These are phyloP conservation scores for Xerocomus spinulosus DNA, from an alignment of 768 basidiomycete species.

Conservation along the genomic window DNA sequence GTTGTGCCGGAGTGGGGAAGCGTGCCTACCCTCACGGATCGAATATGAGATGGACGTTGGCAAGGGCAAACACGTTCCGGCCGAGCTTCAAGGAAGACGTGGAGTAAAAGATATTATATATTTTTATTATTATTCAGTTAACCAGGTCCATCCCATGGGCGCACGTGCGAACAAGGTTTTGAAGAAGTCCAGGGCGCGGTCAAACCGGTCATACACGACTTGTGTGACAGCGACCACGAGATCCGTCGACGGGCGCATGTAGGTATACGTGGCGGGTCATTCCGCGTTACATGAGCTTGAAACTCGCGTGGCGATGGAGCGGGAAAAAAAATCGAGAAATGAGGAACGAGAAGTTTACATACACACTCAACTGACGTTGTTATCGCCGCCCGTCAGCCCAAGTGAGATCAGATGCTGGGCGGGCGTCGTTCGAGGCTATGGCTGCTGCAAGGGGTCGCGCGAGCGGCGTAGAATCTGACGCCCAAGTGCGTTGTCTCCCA, in stretches of 20 bases:
- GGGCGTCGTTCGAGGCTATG: neutral
- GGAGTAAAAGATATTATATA: too few relatives aligned
- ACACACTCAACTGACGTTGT: neutral
- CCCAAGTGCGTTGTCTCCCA: too few relatives aligned
- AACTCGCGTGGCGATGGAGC: neutral
- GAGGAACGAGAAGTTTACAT: neutral
- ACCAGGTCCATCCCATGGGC: too few relatives aligned
- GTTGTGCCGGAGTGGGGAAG: too few relatives aligned
- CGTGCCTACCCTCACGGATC: too few relatives aligned
- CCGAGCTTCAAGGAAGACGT: too few relatives aligned
- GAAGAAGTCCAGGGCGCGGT: neutral
- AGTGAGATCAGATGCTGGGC: neutral
- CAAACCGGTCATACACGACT: neutral
- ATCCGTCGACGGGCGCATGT: neutral
- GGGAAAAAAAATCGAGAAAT: neutral
- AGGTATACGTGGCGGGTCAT: neutral
- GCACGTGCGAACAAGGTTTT: conserved; percentile 1
- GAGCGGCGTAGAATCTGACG: neutral
- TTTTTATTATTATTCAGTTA: neutral
- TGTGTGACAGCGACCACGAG: neutral
- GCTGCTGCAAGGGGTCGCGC: neutral
- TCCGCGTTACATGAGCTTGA: neutral
- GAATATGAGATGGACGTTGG: too few relatives aligned
- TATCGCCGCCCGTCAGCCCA: neutral
- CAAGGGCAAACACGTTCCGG: too few relatives aligned